Conservation (phyloP, 2,329 filamentous ascomycete species). For the Cryphonectria parasitica region DNA sequence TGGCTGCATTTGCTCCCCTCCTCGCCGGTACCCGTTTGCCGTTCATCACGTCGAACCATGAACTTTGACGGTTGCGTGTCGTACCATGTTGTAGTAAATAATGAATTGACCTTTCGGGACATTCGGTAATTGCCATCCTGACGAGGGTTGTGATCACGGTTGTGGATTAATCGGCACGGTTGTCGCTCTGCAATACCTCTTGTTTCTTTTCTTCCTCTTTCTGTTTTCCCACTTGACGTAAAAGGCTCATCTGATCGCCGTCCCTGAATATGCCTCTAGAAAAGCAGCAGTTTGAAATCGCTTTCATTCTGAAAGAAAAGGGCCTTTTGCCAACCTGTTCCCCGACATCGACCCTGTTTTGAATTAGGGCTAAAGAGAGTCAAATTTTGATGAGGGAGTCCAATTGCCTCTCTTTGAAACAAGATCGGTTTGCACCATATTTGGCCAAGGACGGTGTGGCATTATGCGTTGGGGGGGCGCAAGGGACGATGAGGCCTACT, state of each 20-base stretch:
- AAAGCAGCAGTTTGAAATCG: background rate
- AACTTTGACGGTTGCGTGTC: background rate
- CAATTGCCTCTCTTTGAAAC: background rate
- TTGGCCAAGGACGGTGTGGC: background rate
- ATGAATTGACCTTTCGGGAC: background rate
- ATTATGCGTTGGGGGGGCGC: background rate
- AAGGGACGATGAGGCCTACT: constrained; percentile 1
- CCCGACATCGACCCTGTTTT: background rate
- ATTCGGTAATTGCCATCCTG: background rate
- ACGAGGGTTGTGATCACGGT: background rate
- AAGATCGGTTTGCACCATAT: background rate
- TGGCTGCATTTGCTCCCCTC: background rate
- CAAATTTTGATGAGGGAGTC: background rate
- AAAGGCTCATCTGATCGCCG: background rate
- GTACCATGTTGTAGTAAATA: background rate
- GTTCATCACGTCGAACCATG: background rate
- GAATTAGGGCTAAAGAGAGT: background rate
- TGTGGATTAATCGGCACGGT: background rate
- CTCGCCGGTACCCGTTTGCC: background rate
- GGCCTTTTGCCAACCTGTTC: background rate
- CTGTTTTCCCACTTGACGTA: background rate
- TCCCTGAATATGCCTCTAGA: background rate
- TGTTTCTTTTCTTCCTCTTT: background rate
- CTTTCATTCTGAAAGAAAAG: background rate
- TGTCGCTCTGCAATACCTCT: background rate